Evolutionary conservation across 106 monocot species (phyloP).

Genomic region (Chionographis japonica): DNA sequence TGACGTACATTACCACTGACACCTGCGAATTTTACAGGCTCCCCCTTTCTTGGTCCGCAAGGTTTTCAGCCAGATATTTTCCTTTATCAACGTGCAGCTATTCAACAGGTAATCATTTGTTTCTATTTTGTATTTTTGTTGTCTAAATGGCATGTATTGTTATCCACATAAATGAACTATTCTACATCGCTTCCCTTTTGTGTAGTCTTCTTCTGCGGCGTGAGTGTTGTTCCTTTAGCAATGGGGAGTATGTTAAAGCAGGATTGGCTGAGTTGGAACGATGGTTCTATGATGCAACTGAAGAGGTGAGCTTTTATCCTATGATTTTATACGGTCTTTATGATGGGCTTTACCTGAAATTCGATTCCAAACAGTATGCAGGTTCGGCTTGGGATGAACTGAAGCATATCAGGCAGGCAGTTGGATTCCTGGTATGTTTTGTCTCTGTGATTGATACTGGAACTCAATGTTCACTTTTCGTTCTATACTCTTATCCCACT

Average conservation of each 20-base stretch:
- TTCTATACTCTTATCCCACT: background rate
- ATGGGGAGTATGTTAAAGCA: slow-evolving; percentile 77
- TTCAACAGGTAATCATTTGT: slow-evolving; percentile 62
- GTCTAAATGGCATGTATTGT: background rate
- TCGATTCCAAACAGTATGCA: slow-evolving; percentile 36
- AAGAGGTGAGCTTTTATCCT: slow-evolving; percentile 41
- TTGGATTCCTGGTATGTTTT: slow-evolving; percentile 63
- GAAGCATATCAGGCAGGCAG: slow-evolving; percentile 73
- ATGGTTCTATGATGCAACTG: slow-evolving; percentile 74
- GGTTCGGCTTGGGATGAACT: slow-evolving; percentile 70
- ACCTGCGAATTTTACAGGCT: slow-evolving; percentile 41
- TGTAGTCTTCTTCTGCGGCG: slow-evolving; percentile 66
- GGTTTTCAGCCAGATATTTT: slow-evolving; percentile 80
- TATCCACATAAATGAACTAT: background rate
- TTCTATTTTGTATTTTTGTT: background rate
- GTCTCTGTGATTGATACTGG: background rate
- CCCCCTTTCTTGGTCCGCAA: slow-evolving; percentile 77
- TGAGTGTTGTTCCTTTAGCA: slow-evolving; percentile 84
- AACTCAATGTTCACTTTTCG: background rate
- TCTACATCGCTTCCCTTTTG: background rate
- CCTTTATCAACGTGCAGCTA: slow-evolving; percentile 72
- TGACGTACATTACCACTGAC: background rate
- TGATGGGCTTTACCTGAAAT: background rate
- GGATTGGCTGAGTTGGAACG: slow-evolving; percentile 71
- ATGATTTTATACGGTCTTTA: background rate